Evolutionary conservation across 2,329 filamentous ascomycete genomes (phyloP), one percentile per base, ranked within the genome.

Genomic region (Dactylella cylindrospora): DNA sequence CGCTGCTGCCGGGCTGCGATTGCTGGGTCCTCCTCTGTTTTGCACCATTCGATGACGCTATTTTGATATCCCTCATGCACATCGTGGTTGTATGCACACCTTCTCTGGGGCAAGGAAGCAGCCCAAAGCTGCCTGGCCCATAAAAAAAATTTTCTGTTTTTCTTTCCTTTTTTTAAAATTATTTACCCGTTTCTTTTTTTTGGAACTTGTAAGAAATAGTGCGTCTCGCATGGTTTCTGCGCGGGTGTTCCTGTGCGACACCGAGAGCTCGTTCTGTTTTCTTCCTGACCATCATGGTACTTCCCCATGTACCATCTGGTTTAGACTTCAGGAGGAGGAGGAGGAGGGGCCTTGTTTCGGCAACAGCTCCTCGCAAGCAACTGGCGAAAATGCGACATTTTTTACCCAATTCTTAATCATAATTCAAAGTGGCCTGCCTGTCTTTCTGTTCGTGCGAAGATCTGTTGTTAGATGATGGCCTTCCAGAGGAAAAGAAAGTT

Each of bases 351-450:
- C 40, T 47, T 10, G 47, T 47, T 61, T 61, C 47, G 54, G 46
- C 47, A 38, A 61, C 46, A 23, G 40, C 26, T 61, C 47, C 52
- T 43, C 47, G 39, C 31, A 53, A 28, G 47, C 53, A 50, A 61
- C 52, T 49, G 55, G 55, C 43, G 41, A 53, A 20, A 44, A 36
- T 61, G 55, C 55, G 55, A 61, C 55, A 61, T 61, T 61, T 61
- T 38, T 61, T 61, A 61, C 55, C n/a, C 35, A 61, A 41, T 53
- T 61, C 40, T 39, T 53, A 61, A 61, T 61, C 53, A 46, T 52
- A 61, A 61, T 53, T 20, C 41, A 36, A n/a, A n/a, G n/a, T n/a
- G n/a, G n/a, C n/a, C n/a, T n/a, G n/a, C n/a, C n/a, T n/a, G n/a
- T n/a, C n/a, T n/a, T n/a, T n/a, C n/a, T n/a, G n/a, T n/a, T n/a